A percentile compares a stretch with the other conserved stretches of the same genome.
phyloP scores from a whole-genome alignment of 352 stramenopile genomes.

The Pythium vanterpoolii region DNA sequence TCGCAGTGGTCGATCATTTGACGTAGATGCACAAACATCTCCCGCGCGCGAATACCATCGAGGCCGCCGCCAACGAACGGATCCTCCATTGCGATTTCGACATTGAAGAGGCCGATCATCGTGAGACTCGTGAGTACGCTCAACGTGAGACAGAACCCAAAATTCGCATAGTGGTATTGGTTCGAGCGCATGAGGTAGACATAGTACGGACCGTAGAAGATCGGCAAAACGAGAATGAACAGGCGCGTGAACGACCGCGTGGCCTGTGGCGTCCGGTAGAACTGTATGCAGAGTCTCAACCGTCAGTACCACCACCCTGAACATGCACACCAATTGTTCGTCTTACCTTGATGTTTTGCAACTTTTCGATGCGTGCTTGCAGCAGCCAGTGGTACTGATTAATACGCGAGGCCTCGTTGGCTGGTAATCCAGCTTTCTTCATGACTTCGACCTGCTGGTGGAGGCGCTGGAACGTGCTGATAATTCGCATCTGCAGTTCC shows the following conservation, averaged over 20 bases:
- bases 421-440: constrained; percentile 63
- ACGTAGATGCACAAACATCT: constrained; percentile 48
- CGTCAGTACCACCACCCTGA: background rate
- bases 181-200: constrained; percentile 67
- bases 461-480: constrained; percentile 50
- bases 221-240: constrained; percentile 79
- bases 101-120: constrained; percentile 88
- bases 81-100: constrained; percentile 81
- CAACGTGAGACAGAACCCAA: constrained; percentile 72
- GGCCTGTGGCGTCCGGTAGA: constrained; percentile 84
- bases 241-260: constrained; percentile 82
- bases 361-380: constrained; percentile 71
- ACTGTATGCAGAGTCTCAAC: constrained; percentile 28
- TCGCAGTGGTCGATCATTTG: constrained; percentile 50
- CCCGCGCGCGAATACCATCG: constrained; percentile 61
- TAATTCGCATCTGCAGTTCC: constrained; percentile 46
- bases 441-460: constrained; percentile 77
- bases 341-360: constrained; percentile 79
- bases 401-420: constrained; percentile 85
- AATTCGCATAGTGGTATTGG: constrained; percentile 54
- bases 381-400: constrained; percentile 89
- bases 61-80: constrained; percentile 67
- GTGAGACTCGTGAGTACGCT: constrained; percentile 76
- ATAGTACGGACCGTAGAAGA: constrained; percentile 88
- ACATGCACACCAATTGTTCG: background rate